Base-by-base conservation (phyloP, 495 filamentous ascomycete species). In the Hapsidospora chrysogenum region DNA sequence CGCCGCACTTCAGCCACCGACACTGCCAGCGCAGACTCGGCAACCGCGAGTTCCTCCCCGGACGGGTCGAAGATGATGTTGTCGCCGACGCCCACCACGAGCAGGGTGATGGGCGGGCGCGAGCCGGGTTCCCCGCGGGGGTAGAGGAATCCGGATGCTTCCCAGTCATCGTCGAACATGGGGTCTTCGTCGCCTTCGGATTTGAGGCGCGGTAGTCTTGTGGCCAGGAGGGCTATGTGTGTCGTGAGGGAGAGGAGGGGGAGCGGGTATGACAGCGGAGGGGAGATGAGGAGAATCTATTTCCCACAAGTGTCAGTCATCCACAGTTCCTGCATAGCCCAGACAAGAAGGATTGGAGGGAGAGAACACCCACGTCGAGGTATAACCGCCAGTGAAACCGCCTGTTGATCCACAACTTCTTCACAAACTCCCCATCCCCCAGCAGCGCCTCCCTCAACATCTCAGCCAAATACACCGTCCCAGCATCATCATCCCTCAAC, bases 131-230 rank as follows among this genome's bases (percentile, higher is more conserved):
- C 38, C 25, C 37, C 32, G 25, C 68, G 61, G 1, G 80, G 72
- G 59, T 86, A 99, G 15, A 99, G 63, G 33, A 75, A 72, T 26
- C 72, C 54, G 2, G 85, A 71, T 22, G 75, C 80, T 23, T 75
- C 80, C 92, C 92, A 99, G 57, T 99, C 89, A 59, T 99, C 92
- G 63, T 94, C 78, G 63, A 99, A 96, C 46, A 93, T 74, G 2
- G 92, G 92, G 47, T 99, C 92, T 58, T 99, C 89, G 50, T 92
- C 85, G 36, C 66, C 65, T 47, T 85, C 74, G 16, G 83, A 92
- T 49, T 81, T 80, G 16, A 92, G 61, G 20, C 75, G 69, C 13
- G 89, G 89, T 2, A 96, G 71, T 37, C 79, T 77, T 5, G 87
- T 83, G 27, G 78, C 72, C 32, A 93, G 75, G 19, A 99, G 80